Evolutionary conservation across 2,329 filamentous ascomycete species (phyloP), one percentile per base, ranked within the genome.

Genomic region (Colletotrichum euphorbiae): DNA sequence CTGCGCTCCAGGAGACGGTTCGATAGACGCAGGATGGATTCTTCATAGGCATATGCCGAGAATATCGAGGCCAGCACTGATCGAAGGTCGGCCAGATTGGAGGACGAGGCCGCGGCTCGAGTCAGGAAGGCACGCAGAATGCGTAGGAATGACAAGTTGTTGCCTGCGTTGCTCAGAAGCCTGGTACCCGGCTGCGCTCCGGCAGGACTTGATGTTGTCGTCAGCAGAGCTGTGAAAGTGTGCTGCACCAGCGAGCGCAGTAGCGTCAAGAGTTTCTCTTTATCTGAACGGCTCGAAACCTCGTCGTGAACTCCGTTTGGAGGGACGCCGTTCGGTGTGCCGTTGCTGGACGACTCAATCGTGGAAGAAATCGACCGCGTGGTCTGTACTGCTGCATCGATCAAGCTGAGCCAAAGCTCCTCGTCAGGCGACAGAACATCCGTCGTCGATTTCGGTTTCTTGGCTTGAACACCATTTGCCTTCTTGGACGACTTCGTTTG

Each of bases 31-130:
- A 99, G 85, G 15, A 99, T 92, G 0, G 92, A 94, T 77, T 95
- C 93, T 78, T 99, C 96, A 76, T 98, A 98, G 0, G 94, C 91
- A 77, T 99, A 99, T 0, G 96, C 95, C 0, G 95, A 90, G 80
- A 99, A 98, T 62, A 99, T 95, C 12, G 94, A 96, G 1, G 89
- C 84, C 2, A 99, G 86, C 0, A 98, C 94, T 6, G 88, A 88
- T 50, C 96, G 91, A 3, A 99, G 85, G 76, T 98, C 94, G 1
- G 93, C 91, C 2, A 99, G 84, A 12, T 92, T 97, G 0, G 96
- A 94, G 0, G 94, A 97, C 17, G 91, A 90, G 24, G 88, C 86
- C 0, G 93, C 91, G 0, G 94, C 95, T 51, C 93, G 89, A 0
- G 91, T 89, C 33, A 99, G 88, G 77, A 99, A 99, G 6, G 93